phyloP scores from a whole-genome alignment of 306 rosid genomes.

The Glycine soja region DNA sequence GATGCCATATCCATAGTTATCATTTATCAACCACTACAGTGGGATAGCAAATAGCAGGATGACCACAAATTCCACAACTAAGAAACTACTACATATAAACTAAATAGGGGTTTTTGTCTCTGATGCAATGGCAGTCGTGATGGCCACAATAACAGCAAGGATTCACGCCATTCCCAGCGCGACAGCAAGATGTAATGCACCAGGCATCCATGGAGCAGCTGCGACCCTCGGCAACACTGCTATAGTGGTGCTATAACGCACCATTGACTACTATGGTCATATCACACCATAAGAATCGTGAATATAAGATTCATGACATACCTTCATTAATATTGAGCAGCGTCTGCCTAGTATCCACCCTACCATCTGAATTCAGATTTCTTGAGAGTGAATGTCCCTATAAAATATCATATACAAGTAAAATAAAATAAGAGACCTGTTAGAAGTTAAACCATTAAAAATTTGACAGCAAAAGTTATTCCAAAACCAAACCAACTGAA shows the following conservation, averaged over 20 bases:
- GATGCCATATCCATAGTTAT: background rate
- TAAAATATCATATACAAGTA: conserved; percentile 28
- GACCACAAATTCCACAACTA: background rate
- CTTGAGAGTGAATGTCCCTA: conserved; percentile 82
- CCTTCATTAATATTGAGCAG: conserved; percentile 89
- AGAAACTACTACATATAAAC: background rate
- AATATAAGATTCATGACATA: conserved; percentile 40
- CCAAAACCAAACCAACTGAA: conserved; percentile 27
- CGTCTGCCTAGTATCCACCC: conserved; percentile 79
- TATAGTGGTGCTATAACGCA: background rate
- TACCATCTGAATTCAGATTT: conserved; percentile 85
- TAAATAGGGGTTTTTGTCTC: background rate
- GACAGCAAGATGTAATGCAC: background rate
- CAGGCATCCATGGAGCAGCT: background rate
- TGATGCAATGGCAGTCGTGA: background rate
- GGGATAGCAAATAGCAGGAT: background rate
- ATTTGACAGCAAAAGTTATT: background rate
- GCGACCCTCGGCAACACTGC: background rate
- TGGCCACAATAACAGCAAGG: background rate
- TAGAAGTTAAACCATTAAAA: conserved; percentile 13
- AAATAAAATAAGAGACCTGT: conserved; percentile 1
- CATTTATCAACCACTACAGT: background rate
- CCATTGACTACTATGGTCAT: background rate
- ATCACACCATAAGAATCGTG: conserved; percentile 24
- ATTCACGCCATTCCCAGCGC: background rate